phyloP scores from a whole-genome alignment of 164 flowering plant species.

The Magnolia changhungtana region DNA sequence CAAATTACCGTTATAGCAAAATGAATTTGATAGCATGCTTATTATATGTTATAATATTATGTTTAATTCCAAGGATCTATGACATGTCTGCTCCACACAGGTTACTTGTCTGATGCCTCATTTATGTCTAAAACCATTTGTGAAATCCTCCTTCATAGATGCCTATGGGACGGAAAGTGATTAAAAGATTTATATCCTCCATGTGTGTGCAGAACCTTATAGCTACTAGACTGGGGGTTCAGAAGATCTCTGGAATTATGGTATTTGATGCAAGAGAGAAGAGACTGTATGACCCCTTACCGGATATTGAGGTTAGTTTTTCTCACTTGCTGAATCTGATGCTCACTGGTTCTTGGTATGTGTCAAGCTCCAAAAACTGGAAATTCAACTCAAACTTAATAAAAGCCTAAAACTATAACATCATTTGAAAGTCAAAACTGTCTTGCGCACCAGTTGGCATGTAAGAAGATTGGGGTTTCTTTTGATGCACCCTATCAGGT shows the following conservation, averaged over 20 bases:
- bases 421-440: no score
- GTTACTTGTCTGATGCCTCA: neutral
- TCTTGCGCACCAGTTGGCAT: no score
- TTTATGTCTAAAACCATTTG: no score
- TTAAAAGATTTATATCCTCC: neutral
- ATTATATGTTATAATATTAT: no score
- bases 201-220: slow-evolving; percentile 63
- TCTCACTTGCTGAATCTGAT: neutral
- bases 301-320: slow-evolving; percentile 71
- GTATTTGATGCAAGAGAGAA: slow-evolving; percentile 61
- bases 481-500: no score
- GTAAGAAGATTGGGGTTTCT: no score
- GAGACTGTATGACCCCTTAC: slow-evolving; percentile 55
- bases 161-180: neutral
- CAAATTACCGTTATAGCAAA: neutral
- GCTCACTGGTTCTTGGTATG: neutral
- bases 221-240: slow-evolving; percentile 80
- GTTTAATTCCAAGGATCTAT: neutral
- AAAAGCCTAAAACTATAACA: no score
- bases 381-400: no score
- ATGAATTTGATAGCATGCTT: no score
- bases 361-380: no score
- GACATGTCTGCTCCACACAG: neutral
- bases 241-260: slow-evolving; percentile 77
- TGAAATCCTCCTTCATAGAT: no score